Percentiles rank a stretch among this genome's conserved stretches.
phyloP scores from a whole-genome alignment of 176 grass and related monocot species.

The Dactylis glomerata region DNA sequence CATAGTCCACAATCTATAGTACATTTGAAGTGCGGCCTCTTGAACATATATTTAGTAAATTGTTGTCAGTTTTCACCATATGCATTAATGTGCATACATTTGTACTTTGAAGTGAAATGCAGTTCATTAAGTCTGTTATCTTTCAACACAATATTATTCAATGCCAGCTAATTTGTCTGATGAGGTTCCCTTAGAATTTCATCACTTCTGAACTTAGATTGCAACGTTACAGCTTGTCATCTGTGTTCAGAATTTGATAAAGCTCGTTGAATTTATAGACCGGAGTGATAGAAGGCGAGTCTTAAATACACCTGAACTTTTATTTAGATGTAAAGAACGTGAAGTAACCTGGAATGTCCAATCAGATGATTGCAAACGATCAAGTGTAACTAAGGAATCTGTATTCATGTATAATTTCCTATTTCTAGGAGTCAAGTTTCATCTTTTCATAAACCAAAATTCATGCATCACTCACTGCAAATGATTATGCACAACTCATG shows the following conservation, averaged over 20 bases:
- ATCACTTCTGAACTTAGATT: neutral
- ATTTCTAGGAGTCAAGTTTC: too few relatives aligned
- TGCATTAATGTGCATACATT: neutral
- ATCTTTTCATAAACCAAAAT: too few relatives aligned
- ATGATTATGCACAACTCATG: too few relatives aligned
- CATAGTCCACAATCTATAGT: neutral
- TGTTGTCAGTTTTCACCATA: neutral
- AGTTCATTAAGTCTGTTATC: neutral
- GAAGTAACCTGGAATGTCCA: neutral
- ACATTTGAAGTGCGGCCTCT: neutral
- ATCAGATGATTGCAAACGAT: neutral
- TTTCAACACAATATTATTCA: neutral
- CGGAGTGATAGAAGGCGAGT: constrained; percentile 38
- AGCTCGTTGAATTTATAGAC: constrained; percentile 35
- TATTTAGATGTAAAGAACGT: neutral
- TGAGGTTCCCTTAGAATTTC: neutral
- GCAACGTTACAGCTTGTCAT: neutral
- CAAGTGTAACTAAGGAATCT: neutral
- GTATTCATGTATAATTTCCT: too few relatives aligned
- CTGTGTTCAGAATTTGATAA: neutral
- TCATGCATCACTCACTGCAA: too few relatives aligned
- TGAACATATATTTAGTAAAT: neutral
- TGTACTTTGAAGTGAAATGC: neutral
- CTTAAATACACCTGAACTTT: constrained; percentile 32
- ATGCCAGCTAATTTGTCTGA: neutral